Evolutionary conservation across 495 filamentous ascomycete genomes (phyloP), one percentile per base, ranked within the genome.

Genomic region (Aspergillus avenaceus): DNA sequence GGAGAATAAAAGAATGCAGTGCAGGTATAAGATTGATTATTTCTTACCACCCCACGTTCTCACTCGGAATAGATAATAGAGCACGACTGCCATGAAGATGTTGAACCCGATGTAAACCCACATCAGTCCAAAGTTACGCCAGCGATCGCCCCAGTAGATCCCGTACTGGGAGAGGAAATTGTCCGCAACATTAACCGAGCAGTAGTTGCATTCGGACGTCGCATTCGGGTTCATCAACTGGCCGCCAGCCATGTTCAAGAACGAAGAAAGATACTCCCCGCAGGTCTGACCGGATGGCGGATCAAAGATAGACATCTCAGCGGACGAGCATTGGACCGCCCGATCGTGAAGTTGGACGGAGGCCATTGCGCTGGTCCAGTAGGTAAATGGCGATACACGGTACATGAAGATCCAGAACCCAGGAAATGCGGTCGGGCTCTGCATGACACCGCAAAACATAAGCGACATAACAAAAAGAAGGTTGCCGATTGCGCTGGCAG

Each of bases 371-470:
- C 21, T 24, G 1, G 40, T 28, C 52, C 52, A 63, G 53, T 86
- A 85, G 1, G 77, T 81, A 41, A 85, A 76, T 5, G 84, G 82
- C 9, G 77, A 82, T 51, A 82, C 71, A 42, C 78, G 77, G 61
- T 85, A 84, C 77, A 85, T 82, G 69, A 85, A 86, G 53, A 82
- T 82, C 83, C 83, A 87, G 75, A 87, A 88, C 18, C 75, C 67
- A 4, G 84, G 84, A 16, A 86, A 65, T 1, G 70, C 75, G 13
- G 61, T 60, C 0, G 83, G 82, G 14, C 62, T 69, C 45, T 84
- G 80, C 65, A 89, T 78, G 40, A 88, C 82, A 74, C 70, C 70
- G 41, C 55, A 60, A 65, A 84, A 83, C 18, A 79, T 74, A 45
- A 79, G 72, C 36, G 67, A 74, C 65, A 85, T 75, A 34, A 77